Percentiles rank a stretch among this genome's conserved stretches.
phyloP scores from a whole-genome alignment of 108 stramenopile species.

The Nitzschia putrida region DNA sequence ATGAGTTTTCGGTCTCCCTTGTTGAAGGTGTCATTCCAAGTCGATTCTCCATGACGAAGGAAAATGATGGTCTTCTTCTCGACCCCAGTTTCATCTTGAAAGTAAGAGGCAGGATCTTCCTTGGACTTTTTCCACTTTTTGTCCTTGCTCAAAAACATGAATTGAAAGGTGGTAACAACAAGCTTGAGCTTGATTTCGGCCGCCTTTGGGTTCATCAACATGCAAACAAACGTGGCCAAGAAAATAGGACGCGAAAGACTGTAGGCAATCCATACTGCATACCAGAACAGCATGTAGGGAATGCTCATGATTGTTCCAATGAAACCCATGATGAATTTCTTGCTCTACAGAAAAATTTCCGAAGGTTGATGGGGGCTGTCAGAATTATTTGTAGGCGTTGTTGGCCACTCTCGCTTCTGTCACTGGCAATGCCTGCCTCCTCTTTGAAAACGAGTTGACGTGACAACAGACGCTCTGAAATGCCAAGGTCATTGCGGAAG shows the following conservation, averaged over 20 bases:
- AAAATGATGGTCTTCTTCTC: constrained; percentile 77
- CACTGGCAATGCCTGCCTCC: too few relatives aligned
- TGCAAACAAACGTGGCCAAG: constrained; percentile 54
- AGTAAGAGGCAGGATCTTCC: constrained; percentile 58
- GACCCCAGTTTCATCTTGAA: constrained; percentile 42
- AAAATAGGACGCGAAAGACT: constrained; percentile 64
- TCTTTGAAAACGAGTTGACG: too few relatives aligned
- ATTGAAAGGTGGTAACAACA: constrained; percentile 52
- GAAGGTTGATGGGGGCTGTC: too few relatives aligned
- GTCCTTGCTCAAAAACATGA: constrained; percentile 70
- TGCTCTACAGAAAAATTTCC: too few relatives aligned
- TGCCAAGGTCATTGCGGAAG: too few relatives aligned
- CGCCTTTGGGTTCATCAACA: constrained; percentile 56
- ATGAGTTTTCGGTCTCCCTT: constrained; percentile 61
- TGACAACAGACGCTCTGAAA: too few relatives aligned
- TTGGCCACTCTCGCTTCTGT: too few relatives aligned
- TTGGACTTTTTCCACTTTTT: constrained; percentile 69
- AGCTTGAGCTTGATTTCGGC: constrained; percentile 63
- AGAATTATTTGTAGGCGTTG: too few relatives aligned
- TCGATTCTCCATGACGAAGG: constrained; percentile 77
- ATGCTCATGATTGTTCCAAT: constrained; percentile 38
- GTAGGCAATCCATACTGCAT: constrained; percentile 48
- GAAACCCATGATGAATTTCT: constrained; percentile 46
- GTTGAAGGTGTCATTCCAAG: constrained; percentile 93
- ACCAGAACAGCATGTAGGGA: constrained; percentile 29